Conservation (phyloP, 306 rosid species). For the Astragalus glycyphyllos region DNA sequence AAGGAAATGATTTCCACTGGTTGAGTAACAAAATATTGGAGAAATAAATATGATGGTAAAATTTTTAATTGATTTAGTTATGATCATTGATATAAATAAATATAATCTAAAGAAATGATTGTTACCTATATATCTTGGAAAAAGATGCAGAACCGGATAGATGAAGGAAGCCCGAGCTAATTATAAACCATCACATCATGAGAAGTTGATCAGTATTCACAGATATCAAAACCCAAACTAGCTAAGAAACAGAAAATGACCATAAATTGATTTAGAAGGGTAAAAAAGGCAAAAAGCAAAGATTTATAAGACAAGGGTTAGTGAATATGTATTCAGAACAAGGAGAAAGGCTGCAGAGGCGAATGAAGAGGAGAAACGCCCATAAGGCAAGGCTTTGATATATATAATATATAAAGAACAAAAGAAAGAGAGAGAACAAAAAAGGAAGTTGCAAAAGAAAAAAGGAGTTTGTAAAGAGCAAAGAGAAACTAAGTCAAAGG, state of each 20-base stretch:
- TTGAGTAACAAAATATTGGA: constrained; percentile 8
- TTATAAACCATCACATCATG: constrained; percentile 40
- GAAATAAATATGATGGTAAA: neutral
- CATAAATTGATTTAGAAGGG: constrained; percentile 13
- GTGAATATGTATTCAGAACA: constrained; percentile 15
- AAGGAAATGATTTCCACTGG: neutral
- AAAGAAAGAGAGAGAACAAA: constrained; percentile 5
- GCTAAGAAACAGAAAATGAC: constrained; percentile 17
- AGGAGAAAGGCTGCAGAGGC: constrained; percentile 23
- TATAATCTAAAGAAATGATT: neutral
- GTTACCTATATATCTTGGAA: neutral
- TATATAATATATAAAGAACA: neutral
- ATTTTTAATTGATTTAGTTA: neutral
- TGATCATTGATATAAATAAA: neutral
- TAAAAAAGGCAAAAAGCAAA: neutral
- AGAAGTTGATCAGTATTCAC: constrained; percentile 6
- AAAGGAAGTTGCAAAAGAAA: neutral
- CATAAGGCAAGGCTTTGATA: constrained; percentile 5
- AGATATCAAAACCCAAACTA: constrained; percentile 1
- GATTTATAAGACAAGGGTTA: constrained; percentile 34
- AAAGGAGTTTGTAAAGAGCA: neutral
- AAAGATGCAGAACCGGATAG: constrained; percentile 42
- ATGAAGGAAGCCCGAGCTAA: constrained; percentile 33
- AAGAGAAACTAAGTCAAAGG: constrained; percentile 50
- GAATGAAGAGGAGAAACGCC: constrained; percentile 33